Percentiles rank a stretch among this genome's conserved stretches.
These are phyloP conservation scores for Penicillium chermesinum DNA, from an alignment of 495 filamentous ascomycete species.

Conservation along the genomic window DNA sequence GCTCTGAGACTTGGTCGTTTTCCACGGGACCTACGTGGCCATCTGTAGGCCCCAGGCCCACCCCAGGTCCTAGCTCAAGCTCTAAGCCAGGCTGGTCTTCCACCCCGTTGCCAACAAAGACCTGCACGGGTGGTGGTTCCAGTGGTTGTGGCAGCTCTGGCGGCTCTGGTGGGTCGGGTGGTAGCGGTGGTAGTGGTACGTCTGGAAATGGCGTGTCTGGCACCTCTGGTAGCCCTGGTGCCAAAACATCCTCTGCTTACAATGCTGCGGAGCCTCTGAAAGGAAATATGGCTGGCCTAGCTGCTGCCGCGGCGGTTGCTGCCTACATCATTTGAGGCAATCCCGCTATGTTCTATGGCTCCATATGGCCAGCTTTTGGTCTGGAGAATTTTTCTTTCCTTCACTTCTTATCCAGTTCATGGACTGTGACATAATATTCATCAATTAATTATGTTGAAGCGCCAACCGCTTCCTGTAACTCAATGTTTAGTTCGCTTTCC, in stretches of 20 bases:
- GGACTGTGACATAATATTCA: too few species aligned
- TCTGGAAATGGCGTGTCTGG: neutral
- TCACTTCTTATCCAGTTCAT: too few species aligned
- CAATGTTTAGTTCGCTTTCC: too few species aligned
- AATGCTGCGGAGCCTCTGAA: conserved; percentile 21
- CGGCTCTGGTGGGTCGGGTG: neutral
- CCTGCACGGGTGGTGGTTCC: conserved; percentile 1
- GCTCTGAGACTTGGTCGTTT: conserved; percentile 9
- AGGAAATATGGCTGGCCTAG: conserved; percentile 30
- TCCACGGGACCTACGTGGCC: neutral
- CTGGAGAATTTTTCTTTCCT: too few species aligned
- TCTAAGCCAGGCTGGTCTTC: conserved; percentile 8
- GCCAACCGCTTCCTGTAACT: too few species aligned
- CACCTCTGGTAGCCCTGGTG: neutral
- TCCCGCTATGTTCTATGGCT: too few species aligned
- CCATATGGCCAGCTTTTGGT: too few species aligned
- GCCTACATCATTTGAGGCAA: conserved; percentile 28
- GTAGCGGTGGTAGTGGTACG: neutral
- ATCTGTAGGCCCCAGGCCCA: neutral
- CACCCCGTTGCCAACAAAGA: conserved; percentile 5
- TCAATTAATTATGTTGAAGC: too few species aligned
- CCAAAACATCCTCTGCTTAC: conserved; percentile 19
- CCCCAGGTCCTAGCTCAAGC: neutral
- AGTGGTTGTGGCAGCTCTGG: neutral
- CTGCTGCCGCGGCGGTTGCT: conserved; percentile 25